These are phyloP conservation scores for Gomphus sp. DNA, from an alignment of 1,284 basidiomycete species.

Conservation along the genomic window DNA sequence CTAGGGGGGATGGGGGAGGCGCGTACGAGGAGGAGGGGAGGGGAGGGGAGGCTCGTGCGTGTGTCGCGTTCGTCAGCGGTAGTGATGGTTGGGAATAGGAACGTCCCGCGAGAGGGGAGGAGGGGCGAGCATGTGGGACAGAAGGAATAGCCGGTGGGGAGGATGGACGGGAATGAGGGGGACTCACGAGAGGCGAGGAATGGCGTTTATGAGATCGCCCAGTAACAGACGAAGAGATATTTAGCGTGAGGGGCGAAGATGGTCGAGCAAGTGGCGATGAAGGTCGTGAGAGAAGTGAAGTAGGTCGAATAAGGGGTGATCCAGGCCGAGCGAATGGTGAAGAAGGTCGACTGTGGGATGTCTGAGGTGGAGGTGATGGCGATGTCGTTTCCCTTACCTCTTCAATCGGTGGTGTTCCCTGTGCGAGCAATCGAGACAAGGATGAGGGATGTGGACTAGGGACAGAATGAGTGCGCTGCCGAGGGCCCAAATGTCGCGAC, in stretches of 20 bases:
- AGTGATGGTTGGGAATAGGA: not conserved
- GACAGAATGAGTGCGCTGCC: constrained; percentile 56
- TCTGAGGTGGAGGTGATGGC: constrained; percentile 14
- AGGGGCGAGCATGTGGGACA: not conserved
- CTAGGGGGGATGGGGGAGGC: not conserved
- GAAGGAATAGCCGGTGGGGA: not conserved
- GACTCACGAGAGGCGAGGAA: constrained; percentile 6
- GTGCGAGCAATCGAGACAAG: constrained; percentile 63
- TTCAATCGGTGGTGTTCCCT: constrained; percentile 35
- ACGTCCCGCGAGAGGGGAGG: not conserved
- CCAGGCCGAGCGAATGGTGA: constrained; percentile 20
- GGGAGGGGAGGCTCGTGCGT: not conserved
- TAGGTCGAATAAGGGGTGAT: constrained; percentile 19
- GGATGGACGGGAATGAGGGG: not conserved
- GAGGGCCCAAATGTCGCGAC: constrained; percentile 19
- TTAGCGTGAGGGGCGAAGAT: not conserved
- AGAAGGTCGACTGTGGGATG: constrained; percentile 17
- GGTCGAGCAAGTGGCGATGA: constrained; percentile 11
- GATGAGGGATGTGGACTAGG: constrained; percentile 64
- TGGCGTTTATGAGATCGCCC: not conserved
- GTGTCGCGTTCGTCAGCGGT: not conserved
- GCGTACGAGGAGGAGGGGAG: not conserved
- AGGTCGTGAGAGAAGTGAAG: constrained; percentile 19
- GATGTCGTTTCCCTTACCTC: constrained; percentile 22
- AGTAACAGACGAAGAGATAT: not conserved